Conservation (phyloP, 2,329 filamentous ascomycete genomes). For the Diaporthe amygdali region DNA sequence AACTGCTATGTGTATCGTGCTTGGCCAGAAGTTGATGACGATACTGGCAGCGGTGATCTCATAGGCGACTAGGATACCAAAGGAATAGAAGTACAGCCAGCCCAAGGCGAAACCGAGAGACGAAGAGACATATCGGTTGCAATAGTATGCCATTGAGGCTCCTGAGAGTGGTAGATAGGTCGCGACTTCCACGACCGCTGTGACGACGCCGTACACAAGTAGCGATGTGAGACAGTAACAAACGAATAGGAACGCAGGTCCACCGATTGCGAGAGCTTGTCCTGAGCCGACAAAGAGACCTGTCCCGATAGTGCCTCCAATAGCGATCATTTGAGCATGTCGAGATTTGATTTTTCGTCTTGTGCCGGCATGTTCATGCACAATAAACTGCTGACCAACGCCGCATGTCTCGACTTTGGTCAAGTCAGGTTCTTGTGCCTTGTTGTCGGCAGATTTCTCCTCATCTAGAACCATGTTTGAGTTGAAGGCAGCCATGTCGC, state of each 20-base stretch:
- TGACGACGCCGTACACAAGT: conserved; percentile 50
- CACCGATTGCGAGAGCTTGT: conserved; percentile 45
- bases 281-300: conserved; percentile 54
- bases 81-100: conserved; percentile 44
- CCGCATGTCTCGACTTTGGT: background rate
- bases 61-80: conserved; percentile 43
- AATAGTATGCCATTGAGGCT: conserved; percentile 55
- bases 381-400: background rate
- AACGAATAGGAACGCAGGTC: conserved; percentile 47
- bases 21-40: conserved; percentile 31
- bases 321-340: conserved; percentile 53
- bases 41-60: conserved; percentile 28
- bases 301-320: conserved; percentile 50
- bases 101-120: conserved; percentile 50
- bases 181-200: conserved; percentile 52
- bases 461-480: background rate
- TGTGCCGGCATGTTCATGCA: background rate
- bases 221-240: conserved; percentile 49
- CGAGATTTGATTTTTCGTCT: conserved; percentile 41
- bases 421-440: background rate
- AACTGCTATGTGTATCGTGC: conserved; percentile 24
- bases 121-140: conserved; percentile 48
- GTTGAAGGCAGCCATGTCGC: background rate
- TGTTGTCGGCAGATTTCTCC: background rate
- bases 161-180: conserved; percentile 56